phyloP scores from a whole-genome alignment of 2,329 filamentous ascomycete genomes.

The Claviceps cyperi region DNA sequence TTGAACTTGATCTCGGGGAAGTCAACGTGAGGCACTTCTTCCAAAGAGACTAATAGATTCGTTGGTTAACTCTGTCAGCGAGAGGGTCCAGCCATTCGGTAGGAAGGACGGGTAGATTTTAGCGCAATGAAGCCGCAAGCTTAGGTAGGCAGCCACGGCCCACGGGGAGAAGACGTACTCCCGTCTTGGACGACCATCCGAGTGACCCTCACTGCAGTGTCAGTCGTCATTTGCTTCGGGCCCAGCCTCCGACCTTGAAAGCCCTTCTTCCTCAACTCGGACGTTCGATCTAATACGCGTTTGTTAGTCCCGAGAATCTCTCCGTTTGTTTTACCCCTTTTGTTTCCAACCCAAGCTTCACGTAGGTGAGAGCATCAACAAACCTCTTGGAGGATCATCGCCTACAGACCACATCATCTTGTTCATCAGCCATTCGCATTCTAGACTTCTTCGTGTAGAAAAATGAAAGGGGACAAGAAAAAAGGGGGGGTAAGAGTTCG shows the following conservation, averaged over 20 bases:
- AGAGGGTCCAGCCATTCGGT: no score
- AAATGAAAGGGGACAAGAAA: not conserved
- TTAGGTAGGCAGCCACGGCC: no score
- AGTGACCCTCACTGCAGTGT: conserved; percentile 90
- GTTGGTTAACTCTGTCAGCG: no score
- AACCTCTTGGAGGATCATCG: conserved; percentile 86
- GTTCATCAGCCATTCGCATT: no score
- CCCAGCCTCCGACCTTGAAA: conserved; percentile 78
- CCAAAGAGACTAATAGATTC: conserved; percentile 48
- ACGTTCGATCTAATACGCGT: conserved; percentile 61
- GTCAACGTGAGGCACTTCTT: conserved; percentile 70
- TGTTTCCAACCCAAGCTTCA: not conserved
- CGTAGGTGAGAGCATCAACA: conserved; percentile 12
- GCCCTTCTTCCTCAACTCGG: conserved; percentile 87
- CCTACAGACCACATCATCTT: conserved; percentile 34
- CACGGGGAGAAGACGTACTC: conserved; percentile 35
- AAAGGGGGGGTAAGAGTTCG: not conserved
- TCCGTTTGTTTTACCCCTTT: not conserved
- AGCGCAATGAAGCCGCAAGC: no score
- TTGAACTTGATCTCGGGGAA: conserved; percentile 81
- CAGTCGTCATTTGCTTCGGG: conserved; percentile 94
- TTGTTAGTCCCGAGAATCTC: not conserved
- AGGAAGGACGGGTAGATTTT: no score
- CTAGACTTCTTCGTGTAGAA: no score
- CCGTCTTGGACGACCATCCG: conserved; percentile 75